phyloP scores from a whole-genome alignment of 2,329 filamentous ascomycete genomes.

The Fusarium denticulatum region DNA sequence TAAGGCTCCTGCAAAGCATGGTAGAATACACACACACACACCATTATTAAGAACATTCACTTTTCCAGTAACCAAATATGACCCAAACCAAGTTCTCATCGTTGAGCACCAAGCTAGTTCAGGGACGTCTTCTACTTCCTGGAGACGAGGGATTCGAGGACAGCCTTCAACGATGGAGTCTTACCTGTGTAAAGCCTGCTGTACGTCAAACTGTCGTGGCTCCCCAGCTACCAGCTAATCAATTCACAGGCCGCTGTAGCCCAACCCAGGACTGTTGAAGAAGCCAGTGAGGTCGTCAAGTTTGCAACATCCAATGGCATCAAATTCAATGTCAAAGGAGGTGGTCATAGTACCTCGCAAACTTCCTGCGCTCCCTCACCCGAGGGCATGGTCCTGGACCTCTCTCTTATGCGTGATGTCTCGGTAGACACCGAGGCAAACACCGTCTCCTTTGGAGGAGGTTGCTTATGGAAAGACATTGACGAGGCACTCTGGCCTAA shows the following conservation, averaged over 20 bases:
- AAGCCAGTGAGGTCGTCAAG: constrained; percentile 55
- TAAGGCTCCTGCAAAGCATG: neutral
- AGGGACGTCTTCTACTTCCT: constrained; percentile 47
- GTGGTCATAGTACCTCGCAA: constrained; percentile 65
- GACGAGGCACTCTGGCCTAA: constrained; percentile 60
- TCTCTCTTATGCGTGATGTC: constrained; percentile 61
- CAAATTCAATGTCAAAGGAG: constrained; percentile 63
- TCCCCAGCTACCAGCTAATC: neutral
- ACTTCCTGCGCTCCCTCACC: constrained; percentile 54
- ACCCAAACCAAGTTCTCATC: constrained; percentile 24
- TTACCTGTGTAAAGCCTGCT: constrained; percentile 50
- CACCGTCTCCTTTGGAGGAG: constrained; percentile 61
- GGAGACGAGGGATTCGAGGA: constrained; percentile 47
- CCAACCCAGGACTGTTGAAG: constrained; percentile 51
- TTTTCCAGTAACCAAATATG: constrained; percentile 15
- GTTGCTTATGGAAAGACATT: constrained; percentile 64
- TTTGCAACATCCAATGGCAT: constrained; percentile 57
- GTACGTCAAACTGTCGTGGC: constrained; percentile 11
- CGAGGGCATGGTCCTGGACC: constrained; percentile 65
- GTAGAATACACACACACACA: neutral
- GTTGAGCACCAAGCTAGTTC: constrained; percentile 30
- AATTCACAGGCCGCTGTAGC: constrained; percentile 55
- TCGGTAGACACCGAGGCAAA: constrained; percentile 56
- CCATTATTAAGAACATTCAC: neutral
- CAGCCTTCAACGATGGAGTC: constrained; percentile 52